Conservation (phyloP, 1,284 basidiomycete genomes). For the Porogramme epimiltina region DNA sequence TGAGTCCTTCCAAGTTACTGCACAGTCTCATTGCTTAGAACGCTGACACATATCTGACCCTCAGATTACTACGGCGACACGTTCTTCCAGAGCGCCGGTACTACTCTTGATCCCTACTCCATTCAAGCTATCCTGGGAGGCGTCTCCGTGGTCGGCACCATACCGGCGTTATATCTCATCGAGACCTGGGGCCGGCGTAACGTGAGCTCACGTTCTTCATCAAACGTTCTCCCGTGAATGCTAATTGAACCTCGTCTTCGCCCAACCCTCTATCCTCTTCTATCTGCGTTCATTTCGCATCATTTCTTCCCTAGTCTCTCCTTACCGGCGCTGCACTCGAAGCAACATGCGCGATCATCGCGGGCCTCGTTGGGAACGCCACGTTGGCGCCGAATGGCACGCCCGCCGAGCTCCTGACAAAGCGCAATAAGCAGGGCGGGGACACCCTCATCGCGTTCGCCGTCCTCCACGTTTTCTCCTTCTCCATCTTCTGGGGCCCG, state of each 20-base stretch:
- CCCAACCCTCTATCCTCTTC: too few relatives aligned
- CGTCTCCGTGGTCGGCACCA: slow-evolving; percentile 65
- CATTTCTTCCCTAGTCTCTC: slow-evolving; percentile 46
- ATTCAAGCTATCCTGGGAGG: slow-evolving; percentile 75
- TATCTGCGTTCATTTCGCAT: too few relatives aligned
- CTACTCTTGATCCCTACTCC: slow-evolving; percentile 68
- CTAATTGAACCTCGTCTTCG: neutral
- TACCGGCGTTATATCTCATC: slow-evolving; percentile 67
- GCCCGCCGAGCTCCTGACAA: slow-evolving; percentile 46
- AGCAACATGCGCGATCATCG: slow-evolving; percentile 65
- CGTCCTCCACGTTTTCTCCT: slow-evolving; percentile 74
- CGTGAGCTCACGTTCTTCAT: slow-evolving; percentile 33
- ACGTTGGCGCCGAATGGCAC: slow-evolving; percentile 58
- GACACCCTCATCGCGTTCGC: slow-evolving; percentile 75
- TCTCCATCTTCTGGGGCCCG: slow-evolving; percentile 74
- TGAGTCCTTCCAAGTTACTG: slow-evolving; percentile 30
- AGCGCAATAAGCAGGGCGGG: slow-evolving; percentile 59
- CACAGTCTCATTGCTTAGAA: neutral
- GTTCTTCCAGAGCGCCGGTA: slow-evolving; percentile 79
- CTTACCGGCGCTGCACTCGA: slow-evolving; percentile 68
- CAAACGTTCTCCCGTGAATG: neutral
- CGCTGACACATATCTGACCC: neutral
- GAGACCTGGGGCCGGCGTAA: slow-evolving; percentile 66
- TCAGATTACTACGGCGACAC: slow-evolving; percentile 80
- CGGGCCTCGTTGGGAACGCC: slow-evolving; percentile 74